Evolutionary conservation across 2,329 filamentous ascomycete species (phyloP), one percentile per base, ranked within the genome.

Genomic region (Talaromyces piceae): DNA sequence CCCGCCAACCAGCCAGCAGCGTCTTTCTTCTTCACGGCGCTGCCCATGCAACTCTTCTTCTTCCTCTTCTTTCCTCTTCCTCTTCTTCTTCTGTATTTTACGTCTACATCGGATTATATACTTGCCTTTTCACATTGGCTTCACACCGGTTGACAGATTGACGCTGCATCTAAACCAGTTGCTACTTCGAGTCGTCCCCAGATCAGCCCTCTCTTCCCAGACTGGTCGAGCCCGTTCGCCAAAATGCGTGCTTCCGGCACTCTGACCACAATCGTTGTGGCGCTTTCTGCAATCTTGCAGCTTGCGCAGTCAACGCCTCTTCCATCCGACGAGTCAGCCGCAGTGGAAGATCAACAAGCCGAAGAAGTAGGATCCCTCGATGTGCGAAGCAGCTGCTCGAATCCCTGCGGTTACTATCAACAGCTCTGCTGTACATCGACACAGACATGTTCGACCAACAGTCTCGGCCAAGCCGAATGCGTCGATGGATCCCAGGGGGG

Each of bases 341-440:
- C 39, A 5, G 12, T 22, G 23, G 5, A 6, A n/a, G 39, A 25
- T 12, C 26, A 28, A 37, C 16, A 9, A 37, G 12, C 6, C 11
- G 16, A 37, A 37, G 48, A 20, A 45, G 16, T 18, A 20, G 33
- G 12, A 37, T 37, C 64, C 9, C 57, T 63, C 20, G 61, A 66
- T 43, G 61, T 63, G 49, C 65, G 69, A 45, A 51, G 33, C 33
- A 37, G 16, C 52, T 80, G 77, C 59, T 64, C 64, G 5, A 78
- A 73, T 49, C 67, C 71, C 7, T 81, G 78, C 57, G 78, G 78
- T n/a, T 78, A 71, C 58, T 70, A 72, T 51, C 63, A 64, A 45
- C 73, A 77, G 60, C 61, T 78, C 11, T 80, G 77, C 67, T 81
- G 78, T 58, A 58, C 60, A 23, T 58, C 68, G 3, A 66, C 60